Evolutionary conservation across 495 filamentous ascomycete species (phyloP), one percentile per base, ranked within the genome.

Genomic region (Platismatia glauca): DNA sequence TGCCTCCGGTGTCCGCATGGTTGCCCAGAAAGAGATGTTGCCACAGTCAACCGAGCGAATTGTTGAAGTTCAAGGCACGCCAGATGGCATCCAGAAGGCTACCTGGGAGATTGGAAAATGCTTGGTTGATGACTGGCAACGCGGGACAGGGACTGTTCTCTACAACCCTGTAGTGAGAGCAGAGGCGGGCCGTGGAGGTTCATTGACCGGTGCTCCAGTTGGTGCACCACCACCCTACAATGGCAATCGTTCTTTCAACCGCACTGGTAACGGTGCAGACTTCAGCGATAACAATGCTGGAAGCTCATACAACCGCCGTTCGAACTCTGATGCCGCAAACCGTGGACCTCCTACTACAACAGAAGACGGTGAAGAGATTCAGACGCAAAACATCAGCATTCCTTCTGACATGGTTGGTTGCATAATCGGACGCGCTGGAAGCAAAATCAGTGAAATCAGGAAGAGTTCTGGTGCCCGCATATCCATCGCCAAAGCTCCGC

Each of bases 41-140:
- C 94, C 94, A 33, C 94, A 97, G 73, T 98, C 94, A 16, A 98
- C 94, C n/a, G 94, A 98, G 77, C 88, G 94, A 55, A 89, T 98
- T 67, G 95, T 98, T 60, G 95, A 97, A 72, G 89, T 98, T 57
- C 89, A 93, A 72, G 94, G 94, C 68, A 90, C 86, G 9, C 89
- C 94, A 35, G 90, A 94, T 39, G 91, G 94, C 53, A 92, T 98
- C 69, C 89, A 96, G 73, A 89, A 90, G 75, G 95, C 94, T 59
- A 79, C 94, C 48, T 97, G 94, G 95, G 94, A 98, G 72, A 98
- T 98, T 66, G 93, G 91, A 76, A 98, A 97, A 78, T 97, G 95
- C 75, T 81, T 98, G 68, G 87, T 98, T 55, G 94, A 98, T 72
- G 94, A 98, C 74, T 91, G 89, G 88, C 90, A 96, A 75, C 89